phyloP scores from a whole-genome alignment of 2,329 filamentous ascomycete genomes.

The Colletotrichum zoysiae region DNA sequence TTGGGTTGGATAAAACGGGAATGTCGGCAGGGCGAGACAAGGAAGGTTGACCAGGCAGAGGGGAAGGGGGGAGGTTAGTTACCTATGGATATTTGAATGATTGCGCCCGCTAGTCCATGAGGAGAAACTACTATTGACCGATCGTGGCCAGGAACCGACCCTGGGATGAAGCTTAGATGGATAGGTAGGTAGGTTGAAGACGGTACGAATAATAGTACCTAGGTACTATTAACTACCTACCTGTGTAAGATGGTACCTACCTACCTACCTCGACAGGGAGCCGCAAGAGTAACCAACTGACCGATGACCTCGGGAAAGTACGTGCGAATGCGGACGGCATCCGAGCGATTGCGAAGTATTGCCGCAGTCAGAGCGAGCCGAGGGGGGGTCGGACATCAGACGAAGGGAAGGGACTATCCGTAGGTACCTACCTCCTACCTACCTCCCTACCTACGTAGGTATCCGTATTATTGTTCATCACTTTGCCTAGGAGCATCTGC shows the following conservation, averaged over 20 bases:
- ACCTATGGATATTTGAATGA: not conserved
- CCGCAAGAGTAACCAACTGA: conserved; percentile 12
- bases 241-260: no score
- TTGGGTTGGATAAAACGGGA: not conserved
- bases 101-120: conserved; percentile 8
- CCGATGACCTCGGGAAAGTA: conserved; percentile 16
- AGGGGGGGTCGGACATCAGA: conserved; percentile 20
- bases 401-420: not conserved
- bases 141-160: not conserved
- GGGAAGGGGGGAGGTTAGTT: not conserved
- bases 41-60: conserved; percentile 2
- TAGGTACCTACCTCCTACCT: no score
- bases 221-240: no score
- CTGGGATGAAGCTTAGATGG: not conserved
- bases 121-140: conserved; percentile 17
- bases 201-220: no score
- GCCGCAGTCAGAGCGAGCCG: conserved; percentile 15
- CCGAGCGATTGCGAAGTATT: conserved; percentile 22
- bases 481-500: not conserved
- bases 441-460: no score
- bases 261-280: not conserved
- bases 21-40: conserved; percentile 13
- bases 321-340: conserved; percentile 29
- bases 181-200: not conserved
- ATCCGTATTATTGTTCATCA: not conserved